A percentile compares a stretch with the other conserved stretches of the same genome.
Conservation (phyloP, 495 filamentous ascomycete species). For the Xeromyces bisporus region DNA sequence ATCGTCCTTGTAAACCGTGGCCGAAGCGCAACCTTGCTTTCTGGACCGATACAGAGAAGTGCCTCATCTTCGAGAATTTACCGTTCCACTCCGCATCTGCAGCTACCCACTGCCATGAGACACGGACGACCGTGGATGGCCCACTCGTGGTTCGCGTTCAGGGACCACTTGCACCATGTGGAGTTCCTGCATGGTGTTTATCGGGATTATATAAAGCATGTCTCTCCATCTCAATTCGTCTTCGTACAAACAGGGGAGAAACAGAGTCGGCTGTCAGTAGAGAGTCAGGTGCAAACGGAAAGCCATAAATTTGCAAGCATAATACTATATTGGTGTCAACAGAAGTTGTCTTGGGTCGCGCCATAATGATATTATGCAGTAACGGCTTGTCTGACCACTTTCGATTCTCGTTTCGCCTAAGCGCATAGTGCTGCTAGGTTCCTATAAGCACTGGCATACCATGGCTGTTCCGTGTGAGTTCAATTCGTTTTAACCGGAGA, state of each 20-base stretch:
- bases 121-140: slow-evolving; percentile 7
- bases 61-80: slow-evolving; percentile 17
- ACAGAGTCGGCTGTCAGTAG: background rate
- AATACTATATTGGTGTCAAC: too few relatives aligned
- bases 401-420: too few relatives aligned
- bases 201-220: slow-evolving; percentile 3
- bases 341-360: too few relatives aligned
- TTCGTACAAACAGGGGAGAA: background rate
- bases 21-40: background rate
- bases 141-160: slow-evolving; percentile 14
- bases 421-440: too few relatives aligned
- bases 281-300: background rate
- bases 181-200: slow-evolving; percentile 43
- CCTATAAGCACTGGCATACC: too few relatives aligned
- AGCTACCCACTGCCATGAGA: slow-evolving; percentile 16
- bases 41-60: background rate
- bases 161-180: slow-evolving; percentile 24
- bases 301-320: background rate
- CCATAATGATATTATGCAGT: too few relatives aligned
- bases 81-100: slow-evolving; percentile 20
- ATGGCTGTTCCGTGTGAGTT: too few relatives aligned
- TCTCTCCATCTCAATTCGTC: background rate
- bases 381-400: too few relatives aligned
- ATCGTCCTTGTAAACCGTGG: background rate
- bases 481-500: too few relatives aligned